Conservation (phyloP, 2,329 filamentous ascomycete species). For the Rhinocladiella similis region DNA sequence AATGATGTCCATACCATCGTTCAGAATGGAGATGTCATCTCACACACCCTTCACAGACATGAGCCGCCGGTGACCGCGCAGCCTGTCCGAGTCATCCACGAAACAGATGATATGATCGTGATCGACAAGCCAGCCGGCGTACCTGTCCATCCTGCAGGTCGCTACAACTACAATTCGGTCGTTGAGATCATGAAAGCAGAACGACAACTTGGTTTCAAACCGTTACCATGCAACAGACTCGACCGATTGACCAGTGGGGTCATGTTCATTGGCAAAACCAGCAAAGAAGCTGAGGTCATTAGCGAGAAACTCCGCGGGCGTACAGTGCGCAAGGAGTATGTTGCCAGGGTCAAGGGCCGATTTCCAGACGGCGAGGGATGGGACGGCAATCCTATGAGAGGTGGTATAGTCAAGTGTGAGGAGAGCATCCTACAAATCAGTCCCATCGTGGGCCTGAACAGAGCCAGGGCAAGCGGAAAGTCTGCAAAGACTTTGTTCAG, state of each 20-base stretch:
- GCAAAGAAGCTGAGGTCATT: conserved; percentile 74
- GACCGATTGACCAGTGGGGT: conserved; percentile 92
- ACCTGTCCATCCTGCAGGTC: conserved; percentile 90
- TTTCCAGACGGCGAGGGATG: conserved; percentile 69
- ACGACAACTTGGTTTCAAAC: conserved; percentile 58
- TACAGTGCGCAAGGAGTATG: conserved; percentile 91
- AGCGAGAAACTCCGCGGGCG: conserved; percentile 73
- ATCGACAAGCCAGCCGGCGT: conserved; percentile 96
- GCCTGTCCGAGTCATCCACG: conserved; percentile 79
- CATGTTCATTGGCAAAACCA: conserved; percentile 95
- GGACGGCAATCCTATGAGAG: conserved; percentile 24
- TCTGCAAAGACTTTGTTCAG: conserved; percentile 88
- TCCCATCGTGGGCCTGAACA: conserved; percentile 89
- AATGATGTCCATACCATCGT: conserved; percentile 24
- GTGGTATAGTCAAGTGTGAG: conserved; percentile 79
- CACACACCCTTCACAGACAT: conserved; percentile 91
- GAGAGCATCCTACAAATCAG: conserved; percentile 93
- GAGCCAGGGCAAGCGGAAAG: conserved; percentile 92
- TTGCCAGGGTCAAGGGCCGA: conserved; percentile 84
- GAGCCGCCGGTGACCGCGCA: conserved; percentile 87
- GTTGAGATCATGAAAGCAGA: conserved; percentile 90
- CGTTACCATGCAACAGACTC: conserved; percentile 82
- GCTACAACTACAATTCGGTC: conserved; percentile 94
- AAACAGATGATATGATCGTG: conserved; percentile 90
- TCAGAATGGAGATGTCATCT: conserved; percentile 81